Evolutionary conservation across 2,329 filamentous ascomycete species (phyloP).

Genomic region (Talaromyces sp.): DNA sequence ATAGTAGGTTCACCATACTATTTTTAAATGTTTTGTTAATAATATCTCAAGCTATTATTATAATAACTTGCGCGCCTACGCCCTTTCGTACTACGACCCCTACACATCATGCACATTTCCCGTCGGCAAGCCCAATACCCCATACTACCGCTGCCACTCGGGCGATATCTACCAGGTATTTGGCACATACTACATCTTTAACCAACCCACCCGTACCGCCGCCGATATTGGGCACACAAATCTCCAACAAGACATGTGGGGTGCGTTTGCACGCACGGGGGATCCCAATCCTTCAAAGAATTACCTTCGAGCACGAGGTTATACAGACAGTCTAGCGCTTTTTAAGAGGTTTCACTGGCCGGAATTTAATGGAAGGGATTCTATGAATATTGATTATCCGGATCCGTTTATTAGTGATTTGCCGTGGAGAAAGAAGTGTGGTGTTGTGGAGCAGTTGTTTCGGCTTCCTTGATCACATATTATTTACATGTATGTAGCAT

Average conservation of each 20-base stretch:
- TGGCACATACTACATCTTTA: conserved; percentile 11
- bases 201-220: conserved; percentile 3
- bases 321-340: background rate
- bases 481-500: background rate
- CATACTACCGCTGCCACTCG: conserved; percentile 10
- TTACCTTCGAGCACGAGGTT: conserved; percentile 3
- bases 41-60: background rate
- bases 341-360: background rate
- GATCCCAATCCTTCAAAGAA: conserved; percentile 5
- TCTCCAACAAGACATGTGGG: conserved; percentile 10
- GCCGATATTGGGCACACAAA: conserved; percentile 12
- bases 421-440: background rate
- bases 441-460: background rate
- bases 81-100: conserved; percentile 6
- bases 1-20: background rate
- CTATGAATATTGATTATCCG: background rate
- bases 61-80: conserved; percentile 8
- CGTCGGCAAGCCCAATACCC: conserved; percentile 1
- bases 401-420: background rate
- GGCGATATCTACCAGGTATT: conserved; percentile 11
- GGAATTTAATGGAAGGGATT: background rate
- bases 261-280: conserved; percentile 7
- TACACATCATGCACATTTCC: conserved; percentile 11
- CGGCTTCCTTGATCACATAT: background rate
- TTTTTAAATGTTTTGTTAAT: background rate